These are phyloP conservation scores for Pythium phragmitis DNA, from an alignment of 352 stramenopile genomes.

Conservation along the genomic window DNA sequence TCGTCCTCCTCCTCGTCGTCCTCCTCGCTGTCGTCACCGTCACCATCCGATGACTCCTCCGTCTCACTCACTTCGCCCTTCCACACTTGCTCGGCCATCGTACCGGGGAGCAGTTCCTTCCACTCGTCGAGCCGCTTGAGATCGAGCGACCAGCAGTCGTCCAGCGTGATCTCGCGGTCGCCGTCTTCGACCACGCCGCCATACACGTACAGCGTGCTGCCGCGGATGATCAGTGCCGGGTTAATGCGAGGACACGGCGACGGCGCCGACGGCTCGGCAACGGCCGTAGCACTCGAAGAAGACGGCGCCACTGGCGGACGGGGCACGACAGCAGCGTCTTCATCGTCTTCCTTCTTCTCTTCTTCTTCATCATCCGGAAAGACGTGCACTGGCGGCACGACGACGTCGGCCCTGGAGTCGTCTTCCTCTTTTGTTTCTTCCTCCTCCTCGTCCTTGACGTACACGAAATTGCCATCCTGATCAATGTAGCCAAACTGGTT, in stretches of 20 bases:
- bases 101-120: conserved; percentile 90
- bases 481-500: conserved; percentile 96
- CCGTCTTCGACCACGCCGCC: conserved; percentile 93
- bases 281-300: background rate
- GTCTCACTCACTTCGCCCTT: conserved; percentile 85
- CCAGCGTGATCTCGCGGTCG: conserved; percentile 94
- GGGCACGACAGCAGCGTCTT: conserved; percentile 4
- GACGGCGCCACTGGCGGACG: background rate
- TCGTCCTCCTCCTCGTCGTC: conserved; percentile 53
- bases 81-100: conserved; percentile 93
- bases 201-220: conserved; percentile 92
- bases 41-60: conserved; percentile 80
- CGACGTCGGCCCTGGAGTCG: background rate
- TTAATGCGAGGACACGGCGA: conserved; percentile 86
- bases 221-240: conserved; percentile 81
- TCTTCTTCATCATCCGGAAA: conserved; percentile 28
- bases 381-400: background rate
- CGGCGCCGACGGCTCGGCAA: conserved; percentile 27
- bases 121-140: conserved; percentile 93
- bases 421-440: conserved; percentile 31
- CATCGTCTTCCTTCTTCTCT: conserved; percentile 28
- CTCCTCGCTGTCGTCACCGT: conserved; percentile 74
- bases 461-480: conserved; percentile 94
- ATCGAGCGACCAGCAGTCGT: conserved; percentile 95
- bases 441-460: conserved; percentile 90